Conservation (phyloP, 805 yeast species). For the Saccharomycopsis fermentans region DNA sequence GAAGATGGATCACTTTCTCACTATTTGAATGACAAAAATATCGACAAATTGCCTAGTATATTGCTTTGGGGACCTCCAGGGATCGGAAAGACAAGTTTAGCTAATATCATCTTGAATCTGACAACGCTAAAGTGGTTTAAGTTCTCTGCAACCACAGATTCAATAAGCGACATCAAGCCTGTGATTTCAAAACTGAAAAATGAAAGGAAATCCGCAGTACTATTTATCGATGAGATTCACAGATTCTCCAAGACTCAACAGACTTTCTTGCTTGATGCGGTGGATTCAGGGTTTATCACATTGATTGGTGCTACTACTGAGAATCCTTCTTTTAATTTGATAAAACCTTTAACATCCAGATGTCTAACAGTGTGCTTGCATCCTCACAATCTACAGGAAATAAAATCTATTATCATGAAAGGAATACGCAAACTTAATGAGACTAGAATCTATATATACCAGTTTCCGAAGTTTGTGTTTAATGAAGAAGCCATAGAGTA, state of each 20-base stretch:
- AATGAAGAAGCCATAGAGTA: slow-evolving; percentile 51
- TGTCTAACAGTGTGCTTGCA: slow-evolving; percentile 70
- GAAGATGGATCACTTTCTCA: slow-evolving; percentile 48
- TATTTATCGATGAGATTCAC: slow-evolving; percentile 91
- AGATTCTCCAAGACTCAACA: slow-evolving; percentile 81
- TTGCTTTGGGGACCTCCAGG: slow-evolving; percentile 96
- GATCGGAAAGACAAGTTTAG: slow-evolving; percentile 80
- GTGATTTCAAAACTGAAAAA: slow-evolving; percentile 4
- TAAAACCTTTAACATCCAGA: slow-evolving; percentile 74
- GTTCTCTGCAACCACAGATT: slow-evolving; percentile 59
- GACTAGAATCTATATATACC: slow-evolving; percentile 43
- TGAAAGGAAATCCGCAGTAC: slow-evolving; percentile 52
- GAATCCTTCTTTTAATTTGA: slow-evolving; percentile 76
- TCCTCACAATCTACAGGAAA: slow-evolving; percentile 39
- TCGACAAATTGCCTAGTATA: slow-evolving; percentile 67
- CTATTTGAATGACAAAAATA: slow-evolving; percentile 43
- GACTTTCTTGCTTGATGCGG: slow-evolving; percentile 72
- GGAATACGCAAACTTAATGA: slow-evolving; percentile 54
- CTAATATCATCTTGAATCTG: slow-evolving; percentile 35
- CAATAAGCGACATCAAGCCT: slow-evolving; percentile 12
- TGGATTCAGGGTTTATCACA: slow-evolving; percentile 73
- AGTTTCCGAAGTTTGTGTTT: slow-evolving; percentile 42
- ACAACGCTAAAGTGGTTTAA: slow-evolving; percentile 48
- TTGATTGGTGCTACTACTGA: slow-evolving; percentile 97
- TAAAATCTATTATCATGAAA: slow-evolving; percentile 40